Evolutionary conservation across 139 green algal genomes (phyloP).

Genomic region (Closterium sp.): DNA sequence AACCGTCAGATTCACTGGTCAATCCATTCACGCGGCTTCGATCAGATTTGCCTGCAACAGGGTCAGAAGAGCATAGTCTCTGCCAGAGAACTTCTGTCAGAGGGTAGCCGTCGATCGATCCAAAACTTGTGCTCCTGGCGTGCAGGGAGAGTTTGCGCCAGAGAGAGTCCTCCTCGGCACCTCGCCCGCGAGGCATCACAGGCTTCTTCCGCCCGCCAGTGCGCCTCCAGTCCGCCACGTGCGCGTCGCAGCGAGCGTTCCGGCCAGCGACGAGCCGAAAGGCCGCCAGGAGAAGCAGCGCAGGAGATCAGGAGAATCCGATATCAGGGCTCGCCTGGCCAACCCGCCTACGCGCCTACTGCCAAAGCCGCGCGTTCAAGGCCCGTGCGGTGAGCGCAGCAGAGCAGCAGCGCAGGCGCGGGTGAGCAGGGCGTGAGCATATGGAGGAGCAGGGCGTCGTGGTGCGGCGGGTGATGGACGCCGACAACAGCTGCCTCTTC

Average conservation of each 20-base stretch:
- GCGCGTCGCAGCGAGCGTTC: not conserved
- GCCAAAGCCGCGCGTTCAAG: not conserved
- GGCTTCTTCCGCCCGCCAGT: not conserved
- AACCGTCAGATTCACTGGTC: no score
- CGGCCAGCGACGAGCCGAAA: not conserved
- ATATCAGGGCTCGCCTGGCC: not conserved
- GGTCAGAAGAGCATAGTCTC: no score
- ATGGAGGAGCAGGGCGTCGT: slow-evolving; percentile 45
- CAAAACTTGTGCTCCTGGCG: no score
- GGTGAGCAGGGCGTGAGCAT: no score
- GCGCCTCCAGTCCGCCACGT: not conserved
- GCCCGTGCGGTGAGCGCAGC: not conserved
- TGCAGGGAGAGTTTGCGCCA: no score
- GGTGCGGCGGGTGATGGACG: slow-evolving; percentile 74
- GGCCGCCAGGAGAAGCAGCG: not conserved
- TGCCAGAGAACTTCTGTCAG: no score
- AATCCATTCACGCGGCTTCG: no score
- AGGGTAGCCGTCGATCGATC: no score
- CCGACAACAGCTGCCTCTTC: slow-evolving; percentile 94
- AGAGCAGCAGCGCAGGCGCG: not conserved
- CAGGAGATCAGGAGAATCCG: not conserved
- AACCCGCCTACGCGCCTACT: not conserved
- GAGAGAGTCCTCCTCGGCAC: not conserved
- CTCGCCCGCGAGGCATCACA: not conserved
- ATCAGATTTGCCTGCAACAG: no score